Conservation (phyloP, 495 filamentous ascomycete species). For the Apodospora peruviana region DNA sequence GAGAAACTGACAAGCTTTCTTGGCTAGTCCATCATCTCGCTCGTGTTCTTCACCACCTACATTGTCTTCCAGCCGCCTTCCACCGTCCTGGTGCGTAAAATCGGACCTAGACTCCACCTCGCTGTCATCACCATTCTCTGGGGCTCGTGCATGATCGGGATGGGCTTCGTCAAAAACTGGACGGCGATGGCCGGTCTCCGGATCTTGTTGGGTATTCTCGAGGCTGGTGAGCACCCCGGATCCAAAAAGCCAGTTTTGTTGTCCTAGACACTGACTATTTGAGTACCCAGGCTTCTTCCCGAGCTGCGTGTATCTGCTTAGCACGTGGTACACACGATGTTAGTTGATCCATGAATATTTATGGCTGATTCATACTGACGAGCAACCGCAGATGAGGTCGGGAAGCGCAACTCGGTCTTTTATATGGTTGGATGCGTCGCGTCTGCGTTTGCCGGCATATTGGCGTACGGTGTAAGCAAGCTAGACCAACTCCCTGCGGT, state of each 20-base stretch:
- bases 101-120: slow-evolving; percentile 56
- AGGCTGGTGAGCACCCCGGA: no score
- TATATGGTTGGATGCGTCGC: slow-evolving; percentile 60
- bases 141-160: slow-evolving; percentile 51
- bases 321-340: slow-evolving; percentile 60
- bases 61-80: slow-evolving; percentile 57
- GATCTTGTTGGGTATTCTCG: slow-evolving; percentile 56
- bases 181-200: slow-evolving; percentile 47
- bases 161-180: slow-evolving; percentile 54
- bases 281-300: slow-evolving; percentile 48
- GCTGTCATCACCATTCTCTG: slow-evolving; percentile 47
- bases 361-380: slow-evolving; percentile 11
- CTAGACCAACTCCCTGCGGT: background rate
- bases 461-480: slow-evolving; percentile 50
- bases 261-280: slow-evolving; percentile 1
- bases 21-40: slow-evolving; percentile 52
- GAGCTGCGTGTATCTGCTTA: slow-evolving; percentile 55
- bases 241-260: no score
- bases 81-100: slow-evolving; percentile 51
- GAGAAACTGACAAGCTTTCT: no score
- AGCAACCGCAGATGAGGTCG: slow-evolving; percentile 46
- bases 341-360: slow-evolving; percentile 31
- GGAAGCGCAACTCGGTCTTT: slow-evolving; percentile 59
- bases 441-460: slow-evolving; percentile 55
- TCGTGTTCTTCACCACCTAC: slow-evolving; percentile 66